Evolutionary conservation across 129 eudicot species (phyloP).

Genomic region (Chrysanthemum lavandulifolium): DNA sequence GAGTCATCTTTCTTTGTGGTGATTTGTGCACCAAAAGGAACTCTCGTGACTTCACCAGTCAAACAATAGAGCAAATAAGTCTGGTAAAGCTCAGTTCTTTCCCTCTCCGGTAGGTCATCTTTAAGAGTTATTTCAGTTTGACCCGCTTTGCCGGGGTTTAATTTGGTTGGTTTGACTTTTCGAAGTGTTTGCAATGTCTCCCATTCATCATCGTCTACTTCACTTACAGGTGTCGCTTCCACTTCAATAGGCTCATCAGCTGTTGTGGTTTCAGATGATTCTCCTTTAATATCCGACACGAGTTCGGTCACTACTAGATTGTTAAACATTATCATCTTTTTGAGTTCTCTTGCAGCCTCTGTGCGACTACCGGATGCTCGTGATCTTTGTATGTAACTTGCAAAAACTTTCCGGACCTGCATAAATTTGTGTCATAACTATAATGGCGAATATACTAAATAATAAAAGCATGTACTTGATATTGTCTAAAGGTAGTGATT

Average conservation of each 20-base stretch:
- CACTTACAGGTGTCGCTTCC: slow-evolving; percentile 41
- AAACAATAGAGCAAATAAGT: slow-evolving; percentile 68
- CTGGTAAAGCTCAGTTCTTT: slow-evolving; percentile 78
- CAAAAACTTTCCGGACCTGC: slow-evolving; percentile 80
- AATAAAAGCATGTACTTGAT: not conserved
- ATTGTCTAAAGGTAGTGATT: not conserved
- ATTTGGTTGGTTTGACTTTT: slow-evolving; percentile 52
- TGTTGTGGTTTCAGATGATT: slow-evolving; percentile 53
- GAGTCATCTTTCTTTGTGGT: slow-evolving; percentile 72
- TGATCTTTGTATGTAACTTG: slow-evolving; percentile 67
- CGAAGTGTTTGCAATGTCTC: slow-evolving; percentile 63
- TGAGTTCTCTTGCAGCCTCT: slow-evolving; percentile 78
- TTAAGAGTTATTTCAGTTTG: slow-evolving; percentile 85
- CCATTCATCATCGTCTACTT: slow-evolving; percentile 74
- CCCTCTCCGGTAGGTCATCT: slow-evolving; percentile 83
- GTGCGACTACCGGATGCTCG: slow-evolving; percentile 58
- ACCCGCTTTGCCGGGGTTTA: slow-evolving; percentile 36
- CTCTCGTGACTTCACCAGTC: slow-evolving; percentile 63
- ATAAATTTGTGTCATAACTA: not conserved
- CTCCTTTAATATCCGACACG: slow-evolving; percentile 92
- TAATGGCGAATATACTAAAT: not conserved
- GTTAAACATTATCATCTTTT: slow-evolving; percentile 82
- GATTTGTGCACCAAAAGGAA: slow-evolving; percentile 68
- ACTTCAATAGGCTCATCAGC: slow-evolving; percentile 40
- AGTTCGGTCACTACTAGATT: slow-evolving; percentile 73